Percentiles rank a stretch among this genome's conserved stretches.
Conservation (phyloP, 139 green algal species). For the Picochlorum sp. region DNA sequence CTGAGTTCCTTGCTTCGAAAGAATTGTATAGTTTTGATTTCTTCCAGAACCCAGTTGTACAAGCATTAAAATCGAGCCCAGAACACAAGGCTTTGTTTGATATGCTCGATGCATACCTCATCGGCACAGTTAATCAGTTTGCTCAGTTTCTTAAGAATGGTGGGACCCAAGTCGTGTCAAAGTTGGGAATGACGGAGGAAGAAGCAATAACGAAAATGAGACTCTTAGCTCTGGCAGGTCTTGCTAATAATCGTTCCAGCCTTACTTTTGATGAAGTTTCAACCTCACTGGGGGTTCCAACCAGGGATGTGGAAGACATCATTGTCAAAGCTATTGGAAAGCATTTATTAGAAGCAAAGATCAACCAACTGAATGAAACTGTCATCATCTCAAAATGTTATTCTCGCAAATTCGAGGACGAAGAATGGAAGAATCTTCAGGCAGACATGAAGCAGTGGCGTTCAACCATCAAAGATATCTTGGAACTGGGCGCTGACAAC, state of each 20-base stretch:
- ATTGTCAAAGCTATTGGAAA: slow-evolving; percentile 44
- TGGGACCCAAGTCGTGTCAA: background rate
- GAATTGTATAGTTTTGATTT: slow-evolving; percentile 28
- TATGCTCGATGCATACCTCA: slow-evolving; percentile 18
- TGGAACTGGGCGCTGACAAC: background rate
- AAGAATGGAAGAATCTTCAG: slow-evolving; percentile 32
- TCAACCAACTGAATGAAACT: slow-evolving; percentile 19
- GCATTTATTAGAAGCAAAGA: slow-evolving; percentile 21
- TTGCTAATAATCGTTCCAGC: slow-evolving; percentile 5
- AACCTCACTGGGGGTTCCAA: slow-evolving; percentile 1
- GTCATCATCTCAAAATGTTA: slow-evolving; percentile 25
- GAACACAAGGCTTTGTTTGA: slow-evolving; percentile 9
- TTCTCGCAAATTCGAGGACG: slow-evolving; percentile 26
- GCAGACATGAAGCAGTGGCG: slow-evolving; percentile 26
- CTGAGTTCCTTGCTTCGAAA: slow-evolving; percentile 14
- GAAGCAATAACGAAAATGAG: slow-evolving; percentile 20
- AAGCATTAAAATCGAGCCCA: background rate
- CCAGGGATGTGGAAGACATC: slow-evolving; percentile 29
- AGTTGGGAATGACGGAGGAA: slow-evolving; percentile 1
- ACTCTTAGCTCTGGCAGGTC: slow-evolving; percentile 21
- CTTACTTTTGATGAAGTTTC: slow-evolving; percentile 17
- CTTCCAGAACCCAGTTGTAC: slow-evolving; percentile 12
- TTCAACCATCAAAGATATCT: background rate
- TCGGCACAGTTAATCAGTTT: slow-evolving; percentile 11
- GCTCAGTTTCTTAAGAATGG: slow-evolving; percentile 5